A percentile compares a stretch with the other conserved stretches of the same genome.
Conservation (phyloP, 2,329 filamentous ascomycete genomes). For the Fusarium newnesense region DNA sequence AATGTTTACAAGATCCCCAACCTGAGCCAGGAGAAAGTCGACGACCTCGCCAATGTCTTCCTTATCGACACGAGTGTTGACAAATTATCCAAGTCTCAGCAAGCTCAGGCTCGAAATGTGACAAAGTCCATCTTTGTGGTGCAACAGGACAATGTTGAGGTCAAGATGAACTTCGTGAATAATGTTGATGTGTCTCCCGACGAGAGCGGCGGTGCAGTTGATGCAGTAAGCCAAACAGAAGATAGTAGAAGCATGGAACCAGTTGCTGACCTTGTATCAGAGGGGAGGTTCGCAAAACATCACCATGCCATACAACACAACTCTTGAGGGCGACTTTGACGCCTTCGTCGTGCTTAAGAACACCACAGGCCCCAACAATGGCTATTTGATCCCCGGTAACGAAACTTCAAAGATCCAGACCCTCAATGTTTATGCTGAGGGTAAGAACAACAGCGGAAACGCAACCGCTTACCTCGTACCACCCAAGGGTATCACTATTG, state of each 20-base stretch:
- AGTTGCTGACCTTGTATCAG: conserved; percentile 29
- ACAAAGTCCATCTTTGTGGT: conserved; percentile 80
- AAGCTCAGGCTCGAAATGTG: conserved; percentile 77
- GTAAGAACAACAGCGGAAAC: conserved; percentile 72
- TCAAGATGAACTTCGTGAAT: conserved; percentile 68
- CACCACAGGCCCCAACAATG: conserved; percentile 59
- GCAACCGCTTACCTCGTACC: conserved; percentile 82
- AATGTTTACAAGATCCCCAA: conserved; percentile 85
- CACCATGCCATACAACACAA: conserved; percentile 73
- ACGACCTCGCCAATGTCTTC: conserved; percentile 76
- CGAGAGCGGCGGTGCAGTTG: conserved; percentile 62
- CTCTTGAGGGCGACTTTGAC: conserved; percentile 76
- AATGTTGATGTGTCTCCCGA: conserved; percentile 61
- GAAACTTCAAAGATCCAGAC: conserved; percentile 72
- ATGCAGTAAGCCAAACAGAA: conserved; percentile 48
- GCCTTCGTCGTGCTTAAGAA: conserved; percentile 73
- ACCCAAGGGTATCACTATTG: conserved; percentile 73
- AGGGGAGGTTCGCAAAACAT: conserved; percentile 71
- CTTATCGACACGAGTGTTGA: conserved; percentile 72
- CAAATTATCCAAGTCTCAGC: conserved; percentile 66
- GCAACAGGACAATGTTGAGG: conserved; percentile 72
- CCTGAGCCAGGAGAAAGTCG: conserved; percentile 70
- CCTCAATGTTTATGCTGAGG: conserved; percentile 74
- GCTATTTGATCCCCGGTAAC: conserved; percentile 69
- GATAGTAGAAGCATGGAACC: too few relatives aligned